These are phyloP conservation scores for Acer saccharum DNA, from an alignment of 345 rosid genomes.

Conservation along the genomic window DNA sequence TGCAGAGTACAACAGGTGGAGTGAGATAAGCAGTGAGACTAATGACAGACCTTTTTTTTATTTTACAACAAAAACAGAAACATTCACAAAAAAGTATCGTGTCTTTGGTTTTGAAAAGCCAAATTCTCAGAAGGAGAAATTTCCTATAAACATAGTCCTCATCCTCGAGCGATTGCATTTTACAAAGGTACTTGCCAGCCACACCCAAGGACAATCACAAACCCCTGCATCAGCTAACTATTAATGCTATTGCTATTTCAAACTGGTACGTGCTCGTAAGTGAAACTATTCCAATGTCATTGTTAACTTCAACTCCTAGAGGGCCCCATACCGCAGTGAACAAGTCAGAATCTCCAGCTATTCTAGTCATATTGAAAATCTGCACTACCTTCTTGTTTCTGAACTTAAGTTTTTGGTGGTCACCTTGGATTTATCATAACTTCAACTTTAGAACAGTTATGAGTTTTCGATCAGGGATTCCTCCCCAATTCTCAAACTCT, in stretches of 20 bases:
- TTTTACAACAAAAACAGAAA: not conserved
- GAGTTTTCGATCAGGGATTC: not conserved
- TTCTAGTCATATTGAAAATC: not conserved
- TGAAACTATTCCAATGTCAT: not conserved
- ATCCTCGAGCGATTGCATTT: not conserved
- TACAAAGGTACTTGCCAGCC: not conserved
- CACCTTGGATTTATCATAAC: not conserved
- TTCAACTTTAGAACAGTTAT: not conserved
- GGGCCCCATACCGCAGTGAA: not conserved
- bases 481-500: not conserved
- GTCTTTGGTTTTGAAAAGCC: not conserved
- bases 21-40: not conserved
- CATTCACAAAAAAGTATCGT: not conserved
- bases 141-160: not conserved
- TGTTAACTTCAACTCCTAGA: not conserved
- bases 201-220: not conserved
- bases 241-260: too few species aligned
- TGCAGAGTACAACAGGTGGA: not conserved
- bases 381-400: not conserved
- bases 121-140: not conserved
- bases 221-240: too few species aligned
- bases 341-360: not conserved
- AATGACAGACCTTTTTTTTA: not conserved
- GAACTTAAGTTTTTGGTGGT: not conserved
- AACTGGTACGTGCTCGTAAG: too few species aligned